A percentile compares a stretch with the other conserved stretches of the same genome.
phyloP scores from a whole-genome alignment of 179 eudicot species.

The Gypsophila paniculata region DNA sequence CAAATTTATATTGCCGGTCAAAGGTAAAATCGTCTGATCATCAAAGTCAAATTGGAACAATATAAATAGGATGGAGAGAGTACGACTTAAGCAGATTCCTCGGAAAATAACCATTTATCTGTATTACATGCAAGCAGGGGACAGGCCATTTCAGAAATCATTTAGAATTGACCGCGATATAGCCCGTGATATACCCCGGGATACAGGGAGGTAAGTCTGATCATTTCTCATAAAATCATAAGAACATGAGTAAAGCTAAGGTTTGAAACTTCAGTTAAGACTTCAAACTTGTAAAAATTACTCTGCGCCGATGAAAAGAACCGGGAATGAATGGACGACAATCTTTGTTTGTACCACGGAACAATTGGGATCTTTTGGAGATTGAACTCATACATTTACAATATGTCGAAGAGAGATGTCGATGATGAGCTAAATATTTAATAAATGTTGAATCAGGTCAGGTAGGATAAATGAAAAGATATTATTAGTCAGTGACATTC shows the following conservation, averaged over 20 bases:
- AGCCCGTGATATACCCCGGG: background rate
- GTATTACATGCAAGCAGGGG: constrained; percentile 32
- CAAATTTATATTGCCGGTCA: background rate
- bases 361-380: too few species aligned
- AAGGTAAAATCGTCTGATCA: background rate
- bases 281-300: background rate
- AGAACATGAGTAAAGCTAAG: background rate
- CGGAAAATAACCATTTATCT: constrained; percentile 12
- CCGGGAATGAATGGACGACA: too few species aligned
- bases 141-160: constrained; percentile 26
- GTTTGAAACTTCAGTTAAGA: background rate
- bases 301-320: too few species aligned
- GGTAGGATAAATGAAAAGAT: constrained; percentile 39
- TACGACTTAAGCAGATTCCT: constrained; percentile 11
- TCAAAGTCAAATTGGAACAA: background rate
- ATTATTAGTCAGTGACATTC: constrained; percentile 41
- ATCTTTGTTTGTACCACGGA: too few species aligned
- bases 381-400: too few species aligned
- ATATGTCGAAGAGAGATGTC: background rate
- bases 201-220: constrained; percentile 24
- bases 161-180: constrained; percentile 24
- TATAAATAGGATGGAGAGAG: background rate
- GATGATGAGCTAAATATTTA: constrained; percentile 19
- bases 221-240: background rate
- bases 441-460: constrained; percentile 30